A percentile compares a stretch with the other conserved stretches of the same genome.
Evolutionary conservation across 345 rosid species (phyloP).

Genomic region (Sisymbrium altissimum): DNA sequence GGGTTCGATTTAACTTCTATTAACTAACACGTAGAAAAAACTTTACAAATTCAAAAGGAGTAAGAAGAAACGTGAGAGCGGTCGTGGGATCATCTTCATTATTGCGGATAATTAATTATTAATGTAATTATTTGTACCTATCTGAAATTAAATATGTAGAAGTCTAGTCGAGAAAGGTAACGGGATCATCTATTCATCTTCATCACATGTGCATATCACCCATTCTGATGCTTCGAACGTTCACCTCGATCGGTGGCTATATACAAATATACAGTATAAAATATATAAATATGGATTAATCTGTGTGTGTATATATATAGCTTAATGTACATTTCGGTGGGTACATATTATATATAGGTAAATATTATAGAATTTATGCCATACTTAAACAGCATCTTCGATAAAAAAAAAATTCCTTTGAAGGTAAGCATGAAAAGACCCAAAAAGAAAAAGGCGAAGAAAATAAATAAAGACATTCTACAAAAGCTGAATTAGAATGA

Average conservation of each 20-base stretch:
- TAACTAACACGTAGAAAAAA: constrained; percentile 7
- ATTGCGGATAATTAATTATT: background rate
- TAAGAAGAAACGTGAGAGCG: constrained; percentile 22
- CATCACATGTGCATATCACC: constrained; percentile 30
- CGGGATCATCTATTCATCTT: constrained; percentile 9
- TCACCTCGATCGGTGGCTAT: constrained; percentile 27
- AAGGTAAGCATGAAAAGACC: constrained; percentile 36
- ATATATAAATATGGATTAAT: background rate
- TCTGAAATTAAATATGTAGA: constrained; percentile 18
- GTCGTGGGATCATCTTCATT: constrained; percentile 25
- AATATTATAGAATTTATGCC: background rate
- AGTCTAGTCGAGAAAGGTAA: background rate
- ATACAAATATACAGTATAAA: background rate
- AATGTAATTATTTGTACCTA: constrained; percentile 18
- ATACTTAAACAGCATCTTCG: background rate
- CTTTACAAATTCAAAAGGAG: constrained; percentile 14
- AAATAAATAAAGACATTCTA: constrained; percentile 32
- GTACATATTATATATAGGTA: background rate
- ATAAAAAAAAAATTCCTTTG: background rate
- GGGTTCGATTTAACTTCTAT: background rate
- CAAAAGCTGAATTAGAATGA: constrained; percentile 34
- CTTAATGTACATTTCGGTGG: background rate
- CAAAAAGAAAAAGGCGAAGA: constrained; percentile 10
- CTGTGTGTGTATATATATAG: background rate
- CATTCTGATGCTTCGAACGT: constrained; percentile 23